phyloP scores from a whole-genome alignment of 23 red algal genomes.

The Gracilaria gracilis region DNA sequence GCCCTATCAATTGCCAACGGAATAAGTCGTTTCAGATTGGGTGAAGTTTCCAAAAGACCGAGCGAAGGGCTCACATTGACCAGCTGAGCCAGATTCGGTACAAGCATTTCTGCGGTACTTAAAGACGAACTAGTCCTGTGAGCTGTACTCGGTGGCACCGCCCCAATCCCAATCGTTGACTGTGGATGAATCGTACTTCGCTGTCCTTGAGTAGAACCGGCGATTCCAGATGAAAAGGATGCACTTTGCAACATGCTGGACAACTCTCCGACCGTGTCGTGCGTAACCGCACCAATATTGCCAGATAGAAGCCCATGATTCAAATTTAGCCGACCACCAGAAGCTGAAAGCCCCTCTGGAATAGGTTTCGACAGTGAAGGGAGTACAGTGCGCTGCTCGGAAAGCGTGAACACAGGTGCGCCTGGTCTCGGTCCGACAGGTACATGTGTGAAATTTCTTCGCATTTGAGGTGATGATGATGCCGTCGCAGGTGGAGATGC shows the following conservation, averaged over 20 bases:
- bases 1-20: slow-evolving; percentile 92
- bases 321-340: slow-evolving; percentile 41
- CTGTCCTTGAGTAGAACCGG: slow-evolving; percentile 24
- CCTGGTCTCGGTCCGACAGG: slow-evolving; percentile 5
- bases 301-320: not conserved
- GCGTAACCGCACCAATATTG: slow-evolving; percentile 31
- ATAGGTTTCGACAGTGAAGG: slow-evolving; percentile 39
- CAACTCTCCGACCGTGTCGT: slow-evolving; percentile 65
- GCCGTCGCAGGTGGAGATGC: slow-evolving; percentile 51
- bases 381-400: slow-evolving; percentile 17
- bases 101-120: slow-evolving; percentile 78
- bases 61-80: slow-evolving; percentile 82
- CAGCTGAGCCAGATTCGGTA: slow-evolving; percentile 81
- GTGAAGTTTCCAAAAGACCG: slow-evolving; percentile 74
- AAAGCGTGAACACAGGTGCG: slow-evolving; percentile 52
- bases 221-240: slow-evolving; percentile 13
- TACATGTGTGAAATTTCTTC: slow-evolving; percentile 11
- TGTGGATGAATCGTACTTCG: slow-evolving; percentile 38
- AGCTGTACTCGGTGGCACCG: slow-evolving; percentile 14
- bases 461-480: slow-evolving; percentile 52
- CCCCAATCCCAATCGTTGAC: slow-evolving; percentile 8
- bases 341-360: slow-evolving; percentile 7
- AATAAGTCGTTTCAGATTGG: slow-evolving; percentile 83
- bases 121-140: slow-evolving; percentile 39
- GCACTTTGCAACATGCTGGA: slow-evolving; percentile 47